Evolutionary conservation across 73 alveolate species (phyloP), one percentile per base, ranked within the genome.

Genomic region (Paramecium caudatum): DNA sequence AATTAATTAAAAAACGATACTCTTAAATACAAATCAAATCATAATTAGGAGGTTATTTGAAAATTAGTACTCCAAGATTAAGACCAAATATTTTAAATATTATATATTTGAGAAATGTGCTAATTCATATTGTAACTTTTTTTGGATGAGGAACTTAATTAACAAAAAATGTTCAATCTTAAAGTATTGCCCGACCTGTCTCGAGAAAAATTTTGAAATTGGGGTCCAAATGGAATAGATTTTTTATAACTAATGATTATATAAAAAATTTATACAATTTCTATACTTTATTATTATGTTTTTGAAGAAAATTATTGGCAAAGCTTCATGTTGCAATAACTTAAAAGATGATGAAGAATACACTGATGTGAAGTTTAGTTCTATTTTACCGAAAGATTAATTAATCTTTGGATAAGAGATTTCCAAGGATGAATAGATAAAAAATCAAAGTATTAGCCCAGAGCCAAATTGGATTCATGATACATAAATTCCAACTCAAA

Each of bases 41-140:
- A 55, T 55, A 10, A 23, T 55, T 10, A 12, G 30, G 4, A 16
- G 80, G 30, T 55, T 27, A 10, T 55, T 55, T 55, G 46, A 55
- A 3, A 55, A 55, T 55, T 55, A 55, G 13, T 55, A 55, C 12
- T 3, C 23, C 23, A 55, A 55, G 30, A 4, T 55, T 8, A 10
- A 55, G 12, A 23, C n/a, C 30, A 55, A 55, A 9, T 55, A 23
- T 55, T 55, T 55, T 23, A 55, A 55, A 55, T 6, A 55, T 43
- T 23, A 23, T 6, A 6, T 27, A 8, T 55, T 55, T 55, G 46
- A 55, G 16, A 55, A 55, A 55, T 55, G 80, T 25, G 16, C 30
- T 1, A 55, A 55, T 10, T 55, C 80, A 55, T 55, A 27, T 55
- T 55, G 80, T 12, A 55, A 55, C 30, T 55, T 55, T 23, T 55